Conservation (phyloP, 805 yeast genomes). For the Diddensiella santjacobensis region DNA sequence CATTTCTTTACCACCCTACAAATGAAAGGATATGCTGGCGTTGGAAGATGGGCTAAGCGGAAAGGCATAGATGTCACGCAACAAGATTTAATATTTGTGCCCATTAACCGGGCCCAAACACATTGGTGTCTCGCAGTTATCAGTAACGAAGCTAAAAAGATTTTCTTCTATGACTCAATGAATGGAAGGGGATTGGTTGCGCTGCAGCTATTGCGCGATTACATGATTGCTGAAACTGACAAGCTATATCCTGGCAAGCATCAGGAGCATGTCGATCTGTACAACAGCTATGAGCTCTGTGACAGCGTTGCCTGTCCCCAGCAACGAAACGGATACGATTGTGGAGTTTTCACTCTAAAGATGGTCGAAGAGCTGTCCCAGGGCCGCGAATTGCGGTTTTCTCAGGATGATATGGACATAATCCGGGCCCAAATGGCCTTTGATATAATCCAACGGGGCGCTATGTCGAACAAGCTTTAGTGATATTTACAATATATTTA, state of each 20-base stretch:
- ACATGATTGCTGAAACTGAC: conserved; percentile 64
- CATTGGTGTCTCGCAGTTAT: conserved; percentile 92
- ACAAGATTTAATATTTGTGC: conserved; percentile 67
- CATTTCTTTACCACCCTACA: conserved; percentile 77
- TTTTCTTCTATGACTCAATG: conserved; percentile 77
- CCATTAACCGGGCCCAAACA: conserved; percentile 75
- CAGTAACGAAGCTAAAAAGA: conserved; percentile 54
- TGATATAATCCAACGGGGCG: conserved; percentile 39
- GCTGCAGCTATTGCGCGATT: conserved; percentile 50
- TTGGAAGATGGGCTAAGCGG: conserved; percentile 78
- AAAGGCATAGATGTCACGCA: conserved; percentile 62
- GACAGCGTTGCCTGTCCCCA: conserved; percentile 57
- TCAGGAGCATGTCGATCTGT: conserved; percentile 30
- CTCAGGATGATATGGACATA: conserved; percentile 63
- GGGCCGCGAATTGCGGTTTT: conserved; percentile 46
- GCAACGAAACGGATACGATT: conserved; percentile 86
- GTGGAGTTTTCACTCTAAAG: conserved; percentile 91
- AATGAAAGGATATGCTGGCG: conserved; percentile 73
- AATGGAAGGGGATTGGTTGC: conserved; percentile 40
- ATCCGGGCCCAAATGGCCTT: conserved; percentile 67
- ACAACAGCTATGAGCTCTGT: conserved; percentile 26
- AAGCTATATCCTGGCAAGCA: conserved; percentile 41
- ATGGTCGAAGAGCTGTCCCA: conserved; percentile 61
- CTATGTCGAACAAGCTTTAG: conserved; percentile 31
- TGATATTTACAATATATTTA: conserved; percentile 1